Base-by-base conservation (phyloP, 2,329 filamentous ascomycete genomes). In the Sporothrix protearum region DNA sequence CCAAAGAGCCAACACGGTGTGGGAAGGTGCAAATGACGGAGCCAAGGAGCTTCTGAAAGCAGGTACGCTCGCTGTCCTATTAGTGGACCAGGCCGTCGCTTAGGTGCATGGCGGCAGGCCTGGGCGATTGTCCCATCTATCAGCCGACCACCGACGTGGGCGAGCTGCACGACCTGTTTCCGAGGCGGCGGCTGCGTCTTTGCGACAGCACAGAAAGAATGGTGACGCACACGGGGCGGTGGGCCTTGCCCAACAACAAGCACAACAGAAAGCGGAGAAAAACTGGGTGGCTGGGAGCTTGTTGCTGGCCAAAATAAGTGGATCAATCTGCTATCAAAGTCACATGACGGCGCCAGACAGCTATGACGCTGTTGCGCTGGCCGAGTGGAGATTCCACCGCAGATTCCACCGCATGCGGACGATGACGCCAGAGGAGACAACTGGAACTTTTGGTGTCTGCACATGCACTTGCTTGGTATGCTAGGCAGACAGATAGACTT, bases 161-260 rank as follows among this genome's bases (percentile, higher is more conserved):
- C 14, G 36, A 45, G 12, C 9, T 28, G 39, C 39, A 25, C 3
- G 63, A 30, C 42, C 42, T 49, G 63, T 66, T 66, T 66, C 57
- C 36, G 39, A 30, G 25, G 61, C 39, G 42, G 64, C 47, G 45
- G 16, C 30, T 10, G 55, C 45, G 53, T 28, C 36, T 39, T 64
- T 42, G 36, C 36, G 36, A 64, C 36, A 42, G 28, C 49, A 57
- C 33, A 45, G 55, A 49, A n/a, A n/a, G 28, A 63, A 57, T 51
- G 47, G 59, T 71, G 69, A 71, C 69, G 69, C 69, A 71, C 28
- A 47, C 55, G n/a, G 64, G 36, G 47, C 22, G 51, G 69, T 57
- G 70, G 70, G 63, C 53, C 53, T 71, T 22, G 25, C 28, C 47
- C 59, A 55, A 22, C 47, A 49, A n/a, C 68, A 49, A 59, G 70